Evolutionary conservation across 345 rosid genomes (phyloP).

Genomic region (Trapa bicornis): DNA sequence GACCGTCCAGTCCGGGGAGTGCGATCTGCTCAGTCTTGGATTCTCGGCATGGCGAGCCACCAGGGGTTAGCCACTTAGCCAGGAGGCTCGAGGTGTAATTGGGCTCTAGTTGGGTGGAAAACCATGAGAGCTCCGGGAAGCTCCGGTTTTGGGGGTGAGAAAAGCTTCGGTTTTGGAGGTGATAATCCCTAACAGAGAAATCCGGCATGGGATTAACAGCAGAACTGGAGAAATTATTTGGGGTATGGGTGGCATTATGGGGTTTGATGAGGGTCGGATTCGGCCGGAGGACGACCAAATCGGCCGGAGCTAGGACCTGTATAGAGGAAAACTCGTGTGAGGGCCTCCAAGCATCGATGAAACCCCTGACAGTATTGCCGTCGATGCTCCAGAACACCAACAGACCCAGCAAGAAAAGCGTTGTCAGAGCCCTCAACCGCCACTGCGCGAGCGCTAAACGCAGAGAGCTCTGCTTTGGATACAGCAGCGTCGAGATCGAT

Average conservation of each 20-base stretch:
- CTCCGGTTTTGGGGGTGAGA: neutral
- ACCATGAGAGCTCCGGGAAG: conserved; percentile 24
- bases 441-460: conserved; percentile 34
- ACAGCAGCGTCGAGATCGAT: conserved; percentile 10
- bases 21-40: conserved; percentile 42
- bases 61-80: conserved; percentile 49
- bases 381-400: conserved; percentile 66
- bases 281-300: neutral
- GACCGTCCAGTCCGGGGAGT: conserved; percentile 47
- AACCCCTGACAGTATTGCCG: conserved; percentile 36
- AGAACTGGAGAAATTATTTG: neutral
- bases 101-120: conserved; percentile 33
- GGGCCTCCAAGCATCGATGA: conserved; percentile 48
- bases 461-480: conserved; percentile 12
- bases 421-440: conserved; percentile 55
- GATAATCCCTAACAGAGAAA: neutral
- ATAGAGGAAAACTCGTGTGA: conserved; percentile 16
- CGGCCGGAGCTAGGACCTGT: neutral
- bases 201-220: neutral
- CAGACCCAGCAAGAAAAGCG: conserved; percentile 48
- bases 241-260: neutral
- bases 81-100: conserved; percentile 42
- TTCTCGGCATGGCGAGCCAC: conserved; percentile 55
- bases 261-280: conserved; percentile 4
- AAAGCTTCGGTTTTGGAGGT: too few relatives aligned